Conservation (phyloP, 1,284 basidiomycete genomes). For the Cryptococcus sp. region DNA sequence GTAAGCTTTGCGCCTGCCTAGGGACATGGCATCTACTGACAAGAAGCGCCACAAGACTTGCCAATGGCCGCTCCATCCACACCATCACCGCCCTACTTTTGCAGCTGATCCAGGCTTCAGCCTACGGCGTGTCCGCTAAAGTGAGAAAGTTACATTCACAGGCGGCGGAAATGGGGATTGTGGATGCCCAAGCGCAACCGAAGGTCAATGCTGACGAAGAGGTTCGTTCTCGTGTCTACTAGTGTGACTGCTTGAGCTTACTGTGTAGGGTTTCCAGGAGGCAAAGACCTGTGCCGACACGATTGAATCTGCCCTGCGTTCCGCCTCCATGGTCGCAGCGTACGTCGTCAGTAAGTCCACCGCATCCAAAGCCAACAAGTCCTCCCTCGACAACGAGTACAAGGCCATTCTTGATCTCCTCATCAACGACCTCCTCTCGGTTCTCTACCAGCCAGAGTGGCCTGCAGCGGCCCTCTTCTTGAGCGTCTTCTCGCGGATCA, state of each 20-base stretch:
- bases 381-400: constrained; percentile 85
- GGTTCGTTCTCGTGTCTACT: neutral
- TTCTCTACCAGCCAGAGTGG: constrained; percentile 94
- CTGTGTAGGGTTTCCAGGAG: constrained; percentile 16
- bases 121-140: constrained; percentile 62
- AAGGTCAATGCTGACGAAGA: constrained; percentile 59
- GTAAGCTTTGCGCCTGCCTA: constrained; percentile 51
- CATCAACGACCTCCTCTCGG: constrained; percentile 80
- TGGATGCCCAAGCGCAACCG: constrained; percentile 25
- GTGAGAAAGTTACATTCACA: constrained; percentile 52
- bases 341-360: constrained; percentile 61
- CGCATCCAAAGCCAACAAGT: constrained; percentile 74
- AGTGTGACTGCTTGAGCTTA: neutral
- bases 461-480: constrained; percentile 82
- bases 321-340: constrained; percentile 74
- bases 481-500: constrained; percentile 70
- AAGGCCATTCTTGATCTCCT: constrained; percentile 85
- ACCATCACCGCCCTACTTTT: constrained; percentile 87
- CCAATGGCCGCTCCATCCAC: constrained; percentile 67
- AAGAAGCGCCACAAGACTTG: constrained; percentile 37
- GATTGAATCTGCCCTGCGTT: constrained; percentile 70
- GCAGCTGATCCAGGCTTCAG: constrained; percentile 92
- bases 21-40: neutral
- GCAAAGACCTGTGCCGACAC: constrained; percentile 23
- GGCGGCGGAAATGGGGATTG: constrained; percentile 58